A percentile compares a stretch with the other conserved stretches of the same genome.
Evolutionary conservation across 2,329 filamentous ascomycete species (phyloP).

Genomic region (Pseudocercospora pini-densiflorae): DNA sequence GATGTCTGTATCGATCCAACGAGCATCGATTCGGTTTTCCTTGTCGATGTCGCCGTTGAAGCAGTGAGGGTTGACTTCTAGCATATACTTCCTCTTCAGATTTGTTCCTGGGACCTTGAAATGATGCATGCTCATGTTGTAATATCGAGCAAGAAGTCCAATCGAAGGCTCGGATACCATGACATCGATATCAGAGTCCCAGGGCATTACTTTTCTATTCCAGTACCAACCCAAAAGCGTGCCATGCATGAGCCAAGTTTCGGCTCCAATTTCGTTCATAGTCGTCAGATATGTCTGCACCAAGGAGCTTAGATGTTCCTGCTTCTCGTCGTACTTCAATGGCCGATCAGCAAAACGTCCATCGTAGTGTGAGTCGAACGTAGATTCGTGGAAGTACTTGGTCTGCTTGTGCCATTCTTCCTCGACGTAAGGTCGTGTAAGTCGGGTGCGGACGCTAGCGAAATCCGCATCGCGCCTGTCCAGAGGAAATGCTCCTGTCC

Average conservation of each 20-base stretch:
- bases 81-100: conserved; percentile 48
- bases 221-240: conserved; percentile 67
- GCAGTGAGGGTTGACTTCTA: conserved; percentile 65
- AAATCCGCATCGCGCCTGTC: conserved; percentile 48
- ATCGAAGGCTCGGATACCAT: conserved; percentile 61
- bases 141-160: conserved; percentile 60
- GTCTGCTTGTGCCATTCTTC: conserved; percentile 43
- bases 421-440: conserved; percentile 35
- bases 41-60: conserved; percentile 51
- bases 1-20: conserved; percentile 64
- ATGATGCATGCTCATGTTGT: conserved; percentile 65
- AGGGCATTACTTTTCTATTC: conserved; percentile 64
- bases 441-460: conserved; percentile 47
- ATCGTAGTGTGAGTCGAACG: conserved; percentile 62
- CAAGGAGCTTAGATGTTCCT: conserved; percentile 54
- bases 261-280: conserved; percentile 60
- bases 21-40: conserved; percentile 62
- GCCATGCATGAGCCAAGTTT: conserved; percentile 69
- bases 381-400: conserved; percentile 59
- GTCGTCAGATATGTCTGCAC: conserved; percentile 61
- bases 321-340: conserved; percentile 54
- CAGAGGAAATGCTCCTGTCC: conserved; percentile 14
- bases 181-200: conserved; percentile 66
- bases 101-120: conserved; percentile 35
- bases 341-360: conserved; percentile 57